A percentile compares a stretch with the other conserved stretches of the same genome.
Evolutionary conservation across 768 basidiomycete species (phyloP).

Genomic region (Podaxis pistillaris): DNA sequence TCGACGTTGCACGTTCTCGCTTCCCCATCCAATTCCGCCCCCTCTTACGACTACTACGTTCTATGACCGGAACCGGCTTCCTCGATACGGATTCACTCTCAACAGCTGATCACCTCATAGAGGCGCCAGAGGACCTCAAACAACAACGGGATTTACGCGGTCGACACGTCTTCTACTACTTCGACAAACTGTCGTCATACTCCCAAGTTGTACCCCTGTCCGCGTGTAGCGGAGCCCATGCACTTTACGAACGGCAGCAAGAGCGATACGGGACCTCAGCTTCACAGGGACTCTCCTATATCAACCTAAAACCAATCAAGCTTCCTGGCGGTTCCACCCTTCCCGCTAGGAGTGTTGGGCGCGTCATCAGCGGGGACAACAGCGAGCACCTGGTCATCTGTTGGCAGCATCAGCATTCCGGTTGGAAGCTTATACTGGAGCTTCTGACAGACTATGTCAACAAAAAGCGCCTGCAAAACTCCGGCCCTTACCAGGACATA

Average conservation of each 20-base stretch:
- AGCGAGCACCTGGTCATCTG: slow-evolving; percentile 68
- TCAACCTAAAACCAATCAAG: slow-evolving; percentile 62
- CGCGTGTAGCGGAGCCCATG: slow-evolving; percentile 63
- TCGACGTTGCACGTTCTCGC: slow-evolving; percentile 78
- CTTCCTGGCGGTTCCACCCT: slow-evolving; percentile 78
- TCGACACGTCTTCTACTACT: slow-evolving; percentile 71
- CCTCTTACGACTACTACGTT: slow-evolving; percentile 67
- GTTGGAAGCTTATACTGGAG: slow-evolving; percentile 86
- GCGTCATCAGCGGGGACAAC: slow-evolving; percentile 69
- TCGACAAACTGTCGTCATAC: slow-evolving; percentile 68
- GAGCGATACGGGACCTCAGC: slow-evolving; percentile 51
- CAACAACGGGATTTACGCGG: slow-evolving; percentile 51
- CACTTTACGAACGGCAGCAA: slow-evolving; percentile 67
- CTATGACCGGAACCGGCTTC: slow-evolving; percentile 77
- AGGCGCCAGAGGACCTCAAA: slow-evolving; percentile 35
- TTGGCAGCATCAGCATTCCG: slow-evolving; percentile 83
- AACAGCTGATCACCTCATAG: slow-evolving; percentile 38
- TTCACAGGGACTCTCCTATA: slow-evolving; percentile 54
- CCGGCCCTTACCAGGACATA: slow-evolving; percentile 47
- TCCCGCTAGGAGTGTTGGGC: slow-evolving; percentile 63
- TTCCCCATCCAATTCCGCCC: slow-evolving; percentile 80
- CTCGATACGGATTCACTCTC: slow-evolving; percentile 71
- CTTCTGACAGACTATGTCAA: slow-evolving; percentile 75
- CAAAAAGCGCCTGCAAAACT: slow-evolving; percentile 44
- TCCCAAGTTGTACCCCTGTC: slow-evolving; percentile 69